These are phyloP conservation scores for Peronospora destructor DNA, from an alignment of 352 stramenopile genomes.

Conservation along the genomic window DNA sequence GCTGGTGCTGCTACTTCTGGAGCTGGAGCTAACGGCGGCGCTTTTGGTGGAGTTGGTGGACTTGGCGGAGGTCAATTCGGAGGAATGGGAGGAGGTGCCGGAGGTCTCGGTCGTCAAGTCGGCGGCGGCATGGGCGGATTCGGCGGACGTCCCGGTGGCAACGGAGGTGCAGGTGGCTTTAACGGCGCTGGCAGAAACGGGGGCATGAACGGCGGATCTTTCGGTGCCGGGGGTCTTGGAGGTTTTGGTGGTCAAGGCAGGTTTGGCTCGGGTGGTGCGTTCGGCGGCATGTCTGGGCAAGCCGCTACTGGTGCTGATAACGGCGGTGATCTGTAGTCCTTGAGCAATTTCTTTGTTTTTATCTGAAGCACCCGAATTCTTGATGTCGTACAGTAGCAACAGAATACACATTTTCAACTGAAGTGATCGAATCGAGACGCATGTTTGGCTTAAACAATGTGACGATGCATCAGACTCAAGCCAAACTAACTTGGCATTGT, in stretches of 20 bases:
- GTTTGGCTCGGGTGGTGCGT: conserved; percentile 3
- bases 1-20: conserved; percentile 1
- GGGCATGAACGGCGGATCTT: conserved; percentile 1
- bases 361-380: too few species aligned
- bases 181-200: conserved; percentile 1
- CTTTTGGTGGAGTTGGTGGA: conserved; percentile 1
- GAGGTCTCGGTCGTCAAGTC: background rate
- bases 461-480: background rate
- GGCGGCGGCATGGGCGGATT: conserved; percentile 1
- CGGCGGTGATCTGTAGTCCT: conserved; percentile 7
- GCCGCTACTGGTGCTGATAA: background rate
- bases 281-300: conserved; percentile 7
- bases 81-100: conserved; percentile 1
- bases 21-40: conserved; percentile 2
- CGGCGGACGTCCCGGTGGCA: conserved; percentile 5
- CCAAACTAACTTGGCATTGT: conserved; percentile 15
- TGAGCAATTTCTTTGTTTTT: too few species aligned
- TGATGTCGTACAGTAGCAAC: too few species aligned
- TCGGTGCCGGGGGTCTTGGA: conserved; percentile 4
- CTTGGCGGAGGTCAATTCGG: conserved; percentile 4
- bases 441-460: too few species aligned
- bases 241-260: conserved; percentile 6
- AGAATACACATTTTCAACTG: too few species aligned
- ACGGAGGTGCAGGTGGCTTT: background rate
- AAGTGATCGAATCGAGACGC: too few species aligned